Base-by-base conservation (phyloP, 805 yeast genomes). In the Grigorovia yakushimaensis region DNA sequence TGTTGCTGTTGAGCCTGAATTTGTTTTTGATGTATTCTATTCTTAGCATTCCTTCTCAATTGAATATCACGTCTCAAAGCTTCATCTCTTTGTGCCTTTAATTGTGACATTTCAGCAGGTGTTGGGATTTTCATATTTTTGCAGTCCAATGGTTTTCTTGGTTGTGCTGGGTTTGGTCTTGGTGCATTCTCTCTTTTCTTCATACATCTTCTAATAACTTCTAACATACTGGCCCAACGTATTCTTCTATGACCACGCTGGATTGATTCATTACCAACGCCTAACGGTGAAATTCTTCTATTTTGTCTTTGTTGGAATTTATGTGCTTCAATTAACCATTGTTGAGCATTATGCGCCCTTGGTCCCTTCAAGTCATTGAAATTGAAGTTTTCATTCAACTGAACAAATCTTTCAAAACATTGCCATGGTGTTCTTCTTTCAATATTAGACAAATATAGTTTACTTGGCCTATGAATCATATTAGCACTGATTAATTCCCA, bases 381-480 rank as follows among this genome's bases (percentile, higher is more conserved):
- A 53, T 87, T 94, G 58, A 88, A 91, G 49, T 82, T 81, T 50
- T 91, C 96, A 57, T 86, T 88, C 54, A 93, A 73, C 67, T 91
- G 98, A 51, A 89, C 82, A 71, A 91, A 93, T 54, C 98, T 72
- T 65, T 93, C 98, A 69, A 93, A 93, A 63, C 98, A 91, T 63
- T 91, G 98, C 98, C 98, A 93, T 0, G 98, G 95, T 0, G 98
- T 93, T 58, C 98, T 76, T 58, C 97, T 77, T 64, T 93, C 98
- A 48, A 88, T 87, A 58, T 87, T 88, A 0, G 98, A 84, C 37
- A 81, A 77, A 62, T 87, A 88, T 13, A 82, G 77, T 53, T 79
- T 73, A 0, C 87, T 77, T 2, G 88, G 77, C 44, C 75, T 72
- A 2, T 82, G 74, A 41, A 84, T 75, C 62, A 93, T 69, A 59